phyloP scores from a whole-genome alignment of 352 stramenopile species.

The Pythium graminicola region DNA sequence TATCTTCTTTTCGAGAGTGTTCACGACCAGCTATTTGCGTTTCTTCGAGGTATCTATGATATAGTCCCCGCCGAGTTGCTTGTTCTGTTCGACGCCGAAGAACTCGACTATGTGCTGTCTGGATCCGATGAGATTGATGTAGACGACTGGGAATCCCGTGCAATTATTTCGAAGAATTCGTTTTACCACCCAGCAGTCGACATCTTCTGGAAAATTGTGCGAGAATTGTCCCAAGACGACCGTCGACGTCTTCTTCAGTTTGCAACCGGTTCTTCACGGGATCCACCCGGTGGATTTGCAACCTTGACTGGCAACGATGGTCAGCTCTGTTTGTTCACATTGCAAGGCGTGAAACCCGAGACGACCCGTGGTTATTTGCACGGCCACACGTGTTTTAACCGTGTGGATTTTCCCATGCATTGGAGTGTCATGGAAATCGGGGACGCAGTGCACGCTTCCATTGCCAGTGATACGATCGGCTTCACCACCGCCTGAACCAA shows the following conservation, averaged over 20 bases:
- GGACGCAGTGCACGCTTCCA: neutral
- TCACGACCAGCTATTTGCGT: slow-evolving; percentile 49
- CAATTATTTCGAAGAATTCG: slow-evolving; percentile 15
- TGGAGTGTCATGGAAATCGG: slow-evolving; percentile 7
- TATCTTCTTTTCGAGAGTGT: slow-evolving; percentile 81
- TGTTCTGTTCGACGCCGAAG: slow-evolving; percentile 92
- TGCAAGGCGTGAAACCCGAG: slow-evolving; percentile 1
- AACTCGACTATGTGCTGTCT: slow-evolving; percentile 90
- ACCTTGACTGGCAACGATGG: slow-evolving; percentile 27
- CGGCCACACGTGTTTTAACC: slow-evolving; percentile 18
- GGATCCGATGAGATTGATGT: slow-evolving; percentile 89
- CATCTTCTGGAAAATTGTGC: slow-evolving; percentile 41
- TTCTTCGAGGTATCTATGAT: slow-evolving; percentile 90
- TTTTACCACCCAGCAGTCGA: neutral
- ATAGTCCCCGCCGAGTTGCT: slow-evolving; percentile 86
- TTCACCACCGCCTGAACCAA: slow-evolving; percentile 8
- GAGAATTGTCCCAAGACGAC: slow-evolving; percentile 27
- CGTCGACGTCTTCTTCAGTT: slow-evolving; percentile 32
- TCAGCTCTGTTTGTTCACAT: slow-evolving; percentile 23
- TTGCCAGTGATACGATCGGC: slow-evolving; percentile 1
- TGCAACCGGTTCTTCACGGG: slow-evolving; percentile 29
- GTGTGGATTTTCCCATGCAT: slow-evolving; percentile 13
- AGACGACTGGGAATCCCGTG: slow-evolving; percentile 85
- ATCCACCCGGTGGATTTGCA: slow-evolving; percentile 24
- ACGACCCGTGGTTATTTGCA: slow-evolving; percentile 11